Evolutionary conservation across 169 alveolate species (phyloP), one percentile per base, ranked within the genome.

Genomic region (Eimeria zaria): DNA sequence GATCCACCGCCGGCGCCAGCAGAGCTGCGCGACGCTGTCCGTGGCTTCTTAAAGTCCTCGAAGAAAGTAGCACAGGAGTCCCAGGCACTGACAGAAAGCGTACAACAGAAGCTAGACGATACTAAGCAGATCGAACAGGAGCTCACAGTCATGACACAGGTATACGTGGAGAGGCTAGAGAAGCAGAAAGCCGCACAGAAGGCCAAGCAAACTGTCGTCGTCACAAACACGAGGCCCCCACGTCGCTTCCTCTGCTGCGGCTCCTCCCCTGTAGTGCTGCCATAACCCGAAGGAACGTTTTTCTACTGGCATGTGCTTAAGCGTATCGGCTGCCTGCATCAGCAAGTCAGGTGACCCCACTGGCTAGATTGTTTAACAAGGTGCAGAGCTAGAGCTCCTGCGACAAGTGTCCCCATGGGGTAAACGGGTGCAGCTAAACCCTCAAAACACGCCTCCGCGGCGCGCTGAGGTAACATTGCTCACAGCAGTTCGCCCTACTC

Each of bases 201-300:
- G 36, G 80, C 81, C 39, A 55, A 60, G 44, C 90, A 83, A 55
- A 58, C 80, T 9, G 48, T 62, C 30, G 80, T 85, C 46, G 93
- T 85, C 41, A 24, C 78, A 7, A 18, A 24, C 81, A 51, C 76
- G 55, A 39, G 62, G 30, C 76, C 92, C 27, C 92, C 51, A 36
- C 93, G 93, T 8, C 76, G 93, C n/a, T 41, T 51, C 64, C 93
- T 85, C 58, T 85, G 93, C 93, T 85, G 93, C 62, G 71, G 73
- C 24, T n/a, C 71, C 53, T 48, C 90, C 36, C 90, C 71, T 33
- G 90, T 53, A 81, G 90, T 81, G 71, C 90, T 81, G 71, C 73
- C 90, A 51, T 81, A 55, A 53, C 3, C 88, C 12, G 0, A 76
- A 33, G 88, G 46, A 33, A 5, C 30, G 44, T 24, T 7, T 36